Conservation (phyloP, 2,329 filamentous ascomycete species). For the Scedosporium aurantiacum region DNA sequence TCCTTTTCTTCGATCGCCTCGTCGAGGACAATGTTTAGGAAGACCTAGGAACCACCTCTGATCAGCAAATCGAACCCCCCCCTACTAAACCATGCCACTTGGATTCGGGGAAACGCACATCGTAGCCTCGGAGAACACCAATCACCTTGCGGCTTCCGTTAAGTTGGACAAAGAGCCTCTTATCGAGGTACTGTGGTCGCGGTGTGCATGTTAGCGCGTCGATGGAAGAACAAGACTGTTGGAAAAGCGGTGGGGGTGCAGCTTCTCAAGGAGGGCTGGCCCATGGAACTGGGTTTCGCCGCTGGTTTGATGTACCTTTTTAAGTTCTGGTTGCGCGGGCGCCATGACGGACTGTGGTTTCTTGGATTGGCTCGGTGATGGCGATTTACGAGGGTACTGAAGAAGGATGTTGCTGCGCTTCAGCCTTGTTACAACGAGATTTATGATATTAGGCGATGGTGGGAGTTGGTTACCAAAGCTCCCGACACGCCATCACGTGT, state of each 20-base stretch:
- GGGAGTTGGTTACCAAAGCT: not conserved
- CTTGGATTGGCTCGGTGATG: slow-evolving; percentile 12
- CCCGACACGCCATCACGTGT: slow-evolving; percentile 28
- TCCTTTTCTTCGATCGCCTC: slow-evolving; percentile 93
- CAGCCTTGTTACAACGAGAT: slow-evolving; percentile 3
- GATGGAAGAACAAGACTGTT: not conserved
- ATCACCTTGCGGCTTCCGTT: slow-evolving; percentile 98
- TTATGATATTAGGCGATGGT: not conserved
- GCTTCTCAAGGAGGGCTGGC: not conserved
- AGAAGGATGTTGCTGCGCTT: not conserved
- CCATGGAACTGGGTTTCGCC: not conserved
- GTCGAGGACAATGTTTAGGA: slow-evolving; percentile 95
- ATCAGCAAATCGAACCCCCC: slow-evolving; percentile 12
- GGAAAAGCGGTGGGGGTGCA: not conserved
- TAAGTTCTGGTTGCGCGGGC: slow-evolving; percentile 96
- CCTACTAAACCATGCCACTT: not conserved
- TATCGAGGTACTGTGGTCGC: slow-evolving; percentile 79
- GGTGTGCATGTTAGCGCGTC: slow-evolving; percentile 15
- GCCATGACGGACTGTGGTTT: slow-evolving; percentile 55
- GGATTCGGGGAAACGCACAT: slow-evolving; percentile 51
- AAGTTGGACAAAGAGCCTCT: slow-evolving; percentile 92
- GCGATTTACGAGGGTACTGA: not conserved
- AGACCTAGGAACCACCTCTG: slow-evolving; percentile 53
- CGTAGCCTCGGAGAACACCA: slow-evolving; percentile 86
- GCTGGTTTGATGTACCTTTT: slow-evolving; percentile 57